phyloP scores from a whole-genome alignment of 495 filamentous ascomycete genomes.

The Eremomyces bilateralis region DNA sequence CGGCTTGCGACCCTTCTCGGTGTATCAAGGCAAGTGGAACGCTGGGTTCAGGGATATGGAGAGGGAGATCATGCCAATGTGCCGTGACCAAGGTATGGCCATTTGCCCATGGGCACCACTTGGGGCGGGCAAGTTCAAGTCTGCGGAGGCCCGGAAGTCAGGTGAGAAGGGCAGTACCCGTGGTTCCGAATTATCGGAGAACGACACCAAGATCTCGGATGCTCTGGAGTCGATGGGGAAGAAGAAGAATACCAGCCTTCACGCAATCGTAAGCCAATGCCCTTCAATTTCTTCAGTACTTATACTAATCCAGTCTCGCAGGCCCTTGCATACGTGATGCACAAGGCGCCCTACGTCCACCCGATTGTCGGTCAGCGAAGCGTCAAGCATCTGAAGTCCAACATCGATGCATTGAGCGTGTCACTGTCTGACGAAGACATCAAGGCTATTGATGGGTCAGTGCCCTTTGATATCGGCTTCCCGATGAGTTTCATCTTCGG shows the following conservation, averaged over 20 bases:
- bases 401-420: constrained; percentile 41
- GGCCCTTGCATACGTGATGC: not conserved
- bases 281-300: not conserved
- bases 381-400: constrained; percentile 42
- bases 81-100: constrained; percentile 43
- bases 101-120: constrained; percentile 42
- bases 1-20: constrained; percentile 37
- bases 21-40: constrained; percentile 46
- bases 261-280: constrained; percentile 6
- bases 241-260: constrained; percentile 3
- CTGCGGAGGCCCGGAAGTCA: constrained; percentile 17
- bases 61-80: constrained; percentile 50
- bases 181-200: not conserved
- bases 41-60: constrained; percentile 43
- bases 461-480: constrained; percentile 41
- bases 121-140: constrained; percentile 41
- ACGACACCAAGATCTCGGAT: constrained; percentile 3
- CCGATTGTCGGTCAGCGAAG: constrained; percentile 50
- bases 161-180: constrained; percentile 11
- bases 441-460: constrained; percentile 38
- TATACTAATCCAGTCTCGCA: too few species aligned
- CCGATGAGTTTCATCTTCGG: too few species aligned
- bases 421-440: constrained; percentile 35
- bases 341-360: constrained; percentile 27
- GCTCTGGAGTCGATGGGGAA: constrained; percentile 9